Evolutionary conservation across 1,284 basidiomycete species (phyloP).

Genomic region (Porogramme epimiltina): DNA sequence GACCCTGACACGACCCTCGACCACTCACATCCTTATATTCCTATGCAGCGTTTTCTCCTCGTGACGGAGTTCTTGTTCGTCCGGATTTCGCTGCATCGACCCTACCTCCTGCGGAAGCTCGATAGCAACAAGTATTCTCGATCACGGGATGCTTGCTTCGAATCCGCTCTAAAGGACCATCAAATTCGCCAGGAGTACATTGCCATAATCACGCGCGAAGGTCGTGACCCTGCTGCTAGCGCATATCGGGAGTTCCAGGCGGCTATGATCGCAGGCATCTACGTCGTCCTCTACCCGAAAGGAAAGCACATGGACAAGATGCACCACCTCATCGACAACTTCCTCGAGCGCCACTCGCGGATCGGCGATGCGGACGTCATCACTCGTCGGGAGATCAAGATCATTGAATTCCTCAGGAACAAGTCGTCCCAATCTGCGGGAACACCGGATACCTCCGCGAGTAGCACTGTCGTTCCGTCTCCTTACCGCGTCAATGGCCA

Average conservation of each 20-base stretch:
- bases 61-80: constrained; percentile 82
- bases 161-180: constrained; percentile 78
- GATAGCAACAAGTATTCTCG: constrained; percentile 75
- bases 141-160: constrained; percentile 77
- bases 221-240: constrained; percentile 69
- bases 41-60: constrained; percentile 77
- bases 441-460: constrained; percentile 29
- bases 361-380: constrained; percentile 77
- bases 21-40: constrained; percentile 60
- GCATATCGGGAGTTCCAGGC: constrained; percentile 85
- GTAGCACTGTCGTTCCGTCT: background rate
- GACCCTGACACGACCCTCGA: constrained; percentile 83
- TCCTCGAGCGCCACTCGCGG: constrained; percentile 72
- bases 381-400: constrained; percentile 76
- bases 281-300: constrained; percentile 75
- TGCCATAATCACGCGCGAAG: constrained; percentile 58
- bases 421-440: constrained; percentile 61
- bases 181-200: constrained; percentile 69
- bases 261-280: constrained; percentile 85
- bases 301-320: constrained; percentile 69
- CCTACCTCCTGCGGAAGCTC: constrained; percentile 74
- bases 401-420: constrained; percentile 75
- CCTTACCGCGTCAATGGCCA: background rate
- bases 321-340: constrained; percentile 77
- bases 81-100: constrained; percentile 76